Evolutionary conservation across 169 alveolate genomes (phyloP).

Genomic region (Plasmodium malariae): DNA sequence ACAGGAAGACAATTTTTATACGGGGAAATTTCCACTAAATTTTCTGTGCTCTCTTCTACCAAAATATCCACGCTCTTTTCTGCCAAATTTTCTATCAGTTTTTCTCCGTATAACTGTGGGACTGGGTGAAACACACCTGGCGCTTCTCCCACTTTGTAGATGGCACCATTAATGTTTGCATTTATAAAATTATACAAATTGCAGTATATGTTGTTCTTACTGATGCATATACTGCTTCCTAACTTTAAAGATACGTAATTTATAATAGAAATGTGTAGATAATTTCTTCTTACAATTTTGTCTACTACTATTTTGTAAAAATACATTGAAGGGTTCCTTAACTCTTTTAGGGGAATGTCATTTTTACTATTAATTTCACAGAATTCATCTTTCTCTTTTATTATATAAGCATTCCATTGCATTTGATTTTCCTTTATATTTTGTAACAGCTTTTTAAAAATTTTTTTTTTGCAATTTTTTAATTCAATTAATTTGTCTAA

Average conservation of each 20-base stretch:
- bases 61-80: neutral
- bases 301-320: slow-evolving; percentile 28
- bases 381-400: neutral
- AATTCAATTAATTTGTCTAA: slow-evolving; percentile 16
- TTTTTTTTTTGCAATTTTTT: neutral
- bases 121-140: neutral
- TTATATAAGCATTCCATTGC: slow-evolving; percentile 19
- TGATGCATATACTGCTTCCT: neutral
- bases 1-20: too few species aligned
- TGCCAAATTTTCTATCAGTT: neutral
- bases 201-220: neutral
- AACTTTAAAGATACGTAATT: slow-evolving; percentile 17
- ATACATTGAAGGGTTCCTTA: slow-evolving; percentile 15
- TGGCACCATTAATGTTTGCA: neutral
- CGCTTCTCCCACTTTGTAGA: neutral
- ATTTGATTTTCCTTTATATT: slow-evolving; percentile 9
- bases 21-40: neutral
- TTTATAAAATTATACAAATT: slow-evolving; percentile 37
- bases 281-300: slow-evolving; percentile 17
- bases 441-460: slow-evolving; percentile 10
- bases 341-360: slow-evolving; percentile 28
- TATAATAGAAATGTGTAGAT: neutral
- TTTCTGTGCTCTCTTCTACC: neutral
- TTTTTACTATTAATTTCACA: neutral
- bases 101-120: neutral